Percentiles rank a stretch among this genome's conserved stretches.
These are phyloP conservation scores for Kodamaea derodonti DNA, from an alignment of 1,139 yeast genomes.

Conservation along the genomic window DNA sequence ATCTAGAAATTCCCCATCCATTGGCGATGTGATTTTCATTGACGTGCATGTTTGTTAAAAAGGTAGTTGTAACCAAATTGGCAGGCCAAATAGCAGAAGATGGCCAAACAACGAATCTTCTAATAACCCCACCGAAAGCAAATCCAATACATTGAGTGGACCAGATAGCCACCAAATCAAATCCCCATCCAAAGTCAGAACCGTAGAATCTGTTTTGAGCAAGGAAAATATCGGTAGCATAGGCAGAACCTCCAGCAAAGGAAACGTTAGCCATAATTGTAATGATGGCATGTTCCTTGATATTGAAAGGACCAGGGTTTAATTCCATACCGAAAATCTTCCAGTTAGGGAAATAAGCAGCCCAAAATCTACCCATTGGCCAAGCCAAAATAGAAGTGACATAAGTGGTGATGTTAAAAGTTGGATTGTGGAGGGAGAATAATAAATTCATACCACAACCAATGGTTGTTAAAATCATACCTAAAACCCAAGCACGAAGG, in stretches of 20 bases:
- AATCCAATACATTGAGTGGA: slow-evolving; percentile 63
- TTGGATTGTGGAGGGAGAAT: slow-evolving; percentile 58
- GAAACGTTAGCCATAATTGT: slow-evolving; percentile 60
- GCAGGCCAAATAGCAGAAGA: slow-evolving; percentile 68
- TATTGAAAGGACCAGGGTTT: slow-evolving; percentile 64
- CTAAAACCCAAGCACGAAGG: slow-evolving; percentile 55
- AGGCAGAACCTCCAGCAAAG: slow-evolving; percentile 58
- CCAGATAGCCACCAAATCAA: slow-evolving; percentile 47
- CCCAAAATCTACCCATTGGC: slow-evolving; percentile 59
- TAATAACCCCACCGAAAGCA: slow-evolving; percentile 58
- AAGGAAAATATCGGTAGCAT: slow-evolving; percentile 56
- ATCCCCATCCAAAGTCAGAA: slow-evolving; percentile 48
- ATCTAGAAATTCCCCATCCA: slow-evolving; percentile 40
- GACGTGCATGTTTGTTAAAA: slow-evolving; percentile 57
- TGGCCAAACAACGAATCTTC: slow-evolving; percentile 57
- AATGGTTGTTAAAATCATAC: slow-evolving; percentile 50
- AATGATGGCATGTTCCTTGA: slow-evolving; percentile 63
- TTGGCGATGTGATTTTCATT: slow-evolving; percentile 54
- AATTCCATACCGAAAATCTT: slow-evolving; percentile 40
- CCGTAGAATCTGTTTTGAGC: slow-evolving; percentile 52
- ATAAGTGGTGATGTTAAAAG: slow-evolving; percentile 49
- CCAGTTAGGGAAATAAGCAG: slow-evolving; percentile 42
- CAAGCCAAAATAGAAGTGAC: slow-evolving; percentile 60
- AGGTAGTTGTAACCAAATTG: slow-evolving; percentile 43
- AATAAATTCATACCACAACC: slow-evolving; percentile 60